Evolutionary conservation across 2,329 filamentous ascomycete genomes (phyloP), one percentile per base, ranked within the genome.

Genomic region (Colletotrichum sp.): DNA sequence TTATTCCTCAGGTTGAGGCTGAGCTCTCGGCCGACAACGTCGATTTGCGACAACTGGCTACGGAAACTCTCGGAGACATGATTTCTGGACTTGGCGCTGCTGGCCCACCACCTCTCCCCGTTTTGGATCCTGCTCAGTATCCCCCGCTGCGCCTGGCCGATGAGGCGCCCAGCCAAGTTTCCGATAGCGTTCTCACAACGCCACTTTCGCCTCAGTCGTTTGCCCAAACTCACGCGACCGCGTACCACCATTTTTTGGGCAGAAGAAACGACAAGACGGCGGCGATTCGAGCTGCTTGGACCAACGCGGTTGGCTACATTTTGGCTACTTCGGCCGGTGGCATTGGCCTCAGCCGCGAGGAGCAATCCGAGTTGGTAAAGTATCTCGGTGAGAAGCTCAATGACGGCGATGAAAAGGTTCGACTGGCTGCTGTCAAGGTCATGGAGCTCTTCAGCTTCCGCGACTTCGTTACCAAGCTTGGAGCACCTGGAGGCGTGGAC

Each of bases 61-160:
- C 96, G 0, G 95, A 98, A 84, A 98, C 97, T 0, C 91, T 99
- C 52, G 97, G 97, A 69, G 96, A 98, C 82, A 96, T 99, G 89
- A 94, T 97, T 30, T 94, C 96, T 55, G 96, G 96, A 8, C 97
- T 98, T 82, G 96, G 96, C 66, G 95, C 96, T 76, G 95, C 96
- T 76, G 96, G 96, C 1, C 94, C 95, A 71, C 95, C 96, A 18
- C 91, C 94, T 16, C 86, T 92, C 8, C 91, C 94, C 12, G 84
- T 88, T 3, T 89, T 98, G 81, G 95, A 98, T 80, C 95, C 96
- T 15, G 91, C 94, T 27, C 93, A 94, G 34, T 98, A 97, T 80
- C 96, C 96, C n/a, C 93, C 94, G 6, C 87, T 94, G 64, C 93
- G 90, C 76, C 83, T 95, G 43, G 85, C 89, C 27, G 91, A 93